Percentiles rank a stretch among this genome's conserved stretches.
phyloP scores from a whole-genome alignment of 1,284 basidiomycete genomes.

The Apiotrichum mycotoxinovorans region DNA sequence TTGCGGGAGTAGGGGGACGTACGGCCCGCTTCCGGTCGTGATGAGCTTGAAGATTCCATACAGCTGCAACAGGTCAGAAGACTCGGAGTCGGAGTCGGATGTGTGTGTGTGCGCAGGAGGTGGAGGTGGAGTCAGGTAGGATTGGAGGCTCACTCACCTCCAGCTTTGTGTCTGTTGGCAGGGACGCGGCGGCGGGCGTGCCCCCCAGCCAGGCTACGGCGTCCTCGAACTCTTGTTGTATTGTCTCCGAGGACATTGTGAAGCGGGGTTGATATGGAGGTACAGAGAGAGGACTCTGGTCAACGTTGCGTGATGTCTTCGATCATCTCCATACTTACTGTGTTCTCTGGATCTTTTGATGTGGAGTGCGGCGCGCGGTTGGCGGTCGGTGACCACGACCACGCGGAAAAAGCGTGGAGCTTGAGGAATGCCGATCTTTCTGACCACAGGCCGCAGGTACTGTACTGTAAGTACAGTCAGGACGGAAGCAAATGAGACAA shows the following conservation, averaged over 20 bases:
- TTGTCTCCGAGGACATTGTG: not conserved
- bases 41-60: constrained; percentile 82
- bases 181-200: constrained; percentile 27
- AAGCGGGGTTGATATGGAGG: not conserved
- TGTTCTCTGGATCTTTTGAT: too few relatives aligned
- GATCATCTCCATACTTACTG: too few relatives aligned
- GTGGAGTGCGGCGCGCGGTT: too few relatives aligned
- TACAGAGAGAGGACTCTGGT: not conserved
- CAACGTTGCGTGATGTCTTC: too few relatives aligned
- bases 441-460: too few relatives aligned
- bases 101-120: too few relatives aligned
- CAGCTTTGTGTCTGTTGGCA: constrained; percentile 39
- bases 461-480: too few relatives aligned
- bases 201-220: constrained; percentile 36
- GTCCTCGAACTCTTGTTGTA: constrained; percentile 27
- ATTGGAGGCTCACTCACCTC: constrained; percentile 25
- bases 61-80: constrained; percentile 55
- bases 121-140: too few relatives aligned
- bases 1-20: constrained; percentile 8
- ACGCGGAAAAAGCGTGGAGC: too few relatives aligned
- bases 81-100: not conserved
- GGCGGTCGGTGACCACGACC: too few relatives aligned
- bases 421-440: too few relatives aligned
- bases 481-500: too few relatives aligned
- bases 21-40: constrained; percentile 50